Evolutionary conservation across 2,329 filamentous ascomycete species (phyloP).

Genomic region (Ophiocordyceps camponoti-leonardi): DNA sequence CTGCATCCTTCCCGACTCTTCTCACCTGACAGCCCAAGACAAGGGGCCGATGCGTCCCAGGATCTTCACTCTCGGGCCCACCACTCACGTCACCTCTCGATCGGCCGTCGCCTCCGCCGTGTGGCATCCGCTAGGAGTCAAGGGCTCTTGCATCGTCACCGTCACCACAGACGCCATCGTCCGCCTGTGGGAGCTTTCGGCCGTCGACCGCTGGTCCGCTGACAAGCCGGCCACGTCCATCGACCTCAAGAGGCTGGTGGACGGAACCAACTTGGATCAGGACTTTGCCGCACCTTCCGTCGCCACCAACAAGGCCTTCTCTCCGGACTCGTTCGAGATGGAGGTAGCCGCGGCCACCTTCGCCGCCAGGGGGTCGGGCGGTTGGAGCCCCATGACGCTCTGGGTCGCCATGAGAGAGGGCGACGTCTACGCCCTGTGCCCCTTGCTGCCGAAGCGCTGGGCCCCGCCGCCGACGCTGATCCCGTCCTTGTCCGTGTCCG

Average conservation of each 20-base stretch:
- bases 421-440: conserved; percentile 85
- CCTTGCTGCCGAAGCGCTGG: conserved; percentile 77
- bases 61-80: conserved; percentile 82
- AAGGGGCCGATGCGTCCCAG: conserved; percentile 57
- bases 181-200: conserved; percentile 76
- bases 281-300: conserved; percentile 65
- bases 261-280: conserved; percentile 65
- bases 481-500: conserved; percentile 66
- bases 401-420: conserved; percentile 94
- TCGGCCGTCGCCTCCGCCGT: conserved; percentile 63
- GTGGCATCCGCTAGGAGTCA: conserved; percentile 84
- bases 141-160: conserved; percentile 69
- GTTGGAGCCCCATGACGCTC: conserved; percentile 91
- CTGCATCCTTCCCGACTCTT: conserved; percentile 64
- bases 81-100: conserved; percentile 76
- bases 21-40: conserved; percentile 56
- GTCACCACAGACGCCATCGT: conserved; percentile 79
- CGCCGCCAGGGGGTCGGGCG: conserved; percentile 45
- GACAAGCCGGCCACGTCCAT: conserved; percentile 68
- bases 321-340: conserved; percentile 82
- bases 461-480: conserved; percentile 59
- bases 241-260: conserved; percentile 75
- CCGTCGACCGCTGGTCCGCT: conserved; percentile 74
- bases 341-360: conserved; percentile 85
- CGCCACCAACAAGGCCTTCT: conserved; percentile 65